phyloP scores from a whole-genome alignment of 1,284 basidiomycete genomes.

The Phlebopus sp. region DNA sequence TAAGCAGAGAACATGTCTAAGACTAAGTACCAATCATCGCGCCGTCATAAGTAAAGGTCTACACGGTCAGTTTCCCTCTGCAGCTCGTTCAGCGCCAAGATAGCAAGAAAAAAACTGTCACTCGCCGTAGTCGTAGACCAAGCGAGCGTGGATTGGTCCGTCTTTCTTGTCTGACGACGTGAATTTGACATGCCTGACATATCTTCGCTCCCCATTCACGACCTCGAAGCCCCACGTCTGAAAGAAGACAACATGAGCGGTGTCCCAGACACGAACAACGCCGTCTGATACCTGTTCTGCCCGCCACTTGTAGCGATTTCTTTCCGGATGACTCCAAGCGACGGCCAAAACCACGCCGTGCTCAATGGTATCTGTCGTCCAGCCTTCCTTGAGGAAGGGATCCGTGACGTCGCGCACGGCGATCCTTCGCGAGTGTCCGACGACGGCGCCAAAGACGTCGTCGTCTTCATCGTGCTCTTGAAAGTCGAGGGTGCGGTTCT shows the following conservation, averaged over 20 bases:
- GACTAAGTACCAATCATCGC: too few species aligned
- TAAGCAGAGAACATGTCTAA: too few species aligned
- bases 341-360: conserved; percentile 49
- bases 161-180: conserved; percentile 60
- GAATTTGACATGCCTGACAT: conserved; percentile 62
- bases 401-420: conserved; percentile 47
- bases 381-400: conserved; percentile 50
- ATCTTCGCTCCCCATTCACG: conserved; percentile 56
- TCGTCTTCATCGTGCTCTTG: conserved; percentile 36
- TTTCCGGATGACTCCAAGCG: conserved; percentile 50
- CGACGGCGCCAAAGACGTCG: conserved; percentile 42
- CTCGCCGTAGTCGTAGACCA: conserved; percentile 70
- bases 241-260: conserved; percentile 1
- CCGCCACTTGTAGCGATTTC: conserved; percentile 51
- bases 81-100: background rate
- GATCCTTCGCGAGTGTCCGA: conserved; percentile 48
- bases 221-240: conserved; percentile 72
- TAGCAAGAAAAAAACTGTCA: background rate
- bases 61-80: too few species aligned
- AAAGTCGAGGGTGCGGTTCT: conserved; percentile 44
- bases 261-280: conserved; percentile 1
- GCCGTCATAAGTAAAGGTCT: too few species aligned
- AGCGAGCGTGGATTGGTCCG: conserved; percentile 43
- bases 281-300: conserved; percentile 46
- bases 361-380: conserved; percentile 54